Percentiles rank a stretch among this genome's conserved stretches.
phyloP scores from a whole-genome alignment of 2,329 filamentous ascomycete species.

The Penicillium vulpinum region DNA sequence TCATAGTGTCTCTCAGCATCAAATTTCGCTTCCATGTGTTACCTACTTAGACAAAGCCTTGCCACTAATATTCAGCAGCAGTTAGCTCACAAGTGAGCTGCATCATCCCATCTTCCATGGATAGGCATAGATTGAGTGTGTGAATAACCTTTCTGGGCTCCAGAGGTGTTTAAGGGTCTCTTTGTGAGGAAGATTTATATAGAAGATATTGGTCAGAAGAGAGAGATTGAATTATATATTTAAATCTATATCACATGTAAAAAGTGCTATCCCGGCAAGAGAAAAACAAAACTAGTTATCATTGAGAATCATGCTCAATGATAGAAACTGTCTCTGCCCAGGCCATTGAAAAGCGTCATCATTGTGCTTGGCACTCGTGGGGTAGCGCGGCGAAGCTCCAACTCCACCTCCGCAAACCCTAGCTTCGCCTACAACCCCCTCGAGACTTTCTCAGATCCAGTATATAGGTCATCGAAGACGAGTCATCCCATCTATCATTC shows the following conservation, averaged over 20 bases:
- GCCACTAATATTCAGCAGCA: neutral
- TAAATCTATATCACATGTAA: no score
- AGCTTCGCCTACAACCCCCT: neutral
- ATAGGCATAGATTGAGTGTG: neutral
- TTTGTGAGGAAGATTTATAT: no score
- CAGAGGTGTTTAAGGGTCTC: neutral
- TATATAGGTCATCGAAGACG: neutral
- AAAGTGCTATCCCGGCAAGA: neutral
- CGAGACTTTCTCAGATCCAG: neutral
- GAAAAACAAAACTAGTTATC: neutral
- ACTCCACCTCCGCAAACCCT: slow-evolving; percentile 3
- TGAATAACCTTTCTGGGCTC: neutral
- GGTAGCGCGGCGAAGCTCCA: neutral
- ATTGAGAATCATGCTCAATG: neutral
- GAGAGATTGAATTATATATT: neutral
- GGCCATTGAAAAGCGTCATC: neutral
- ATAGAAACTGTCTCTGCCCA: neutral
- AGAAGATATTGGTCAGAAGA: neutral
- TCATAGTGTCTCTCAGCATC: neutral
- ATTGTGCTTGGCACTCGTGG: slow-evolving; percentile 4
- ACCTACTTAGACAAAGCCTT: neutral
- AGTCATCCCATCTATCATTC: neutral
- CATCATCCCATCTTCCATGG: no score
- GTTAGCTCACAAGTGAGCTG: neutral
- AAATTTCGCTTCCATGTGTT: neutral